Evolutionary conservation across 768 basidiomycete species (phyloP).

Genomic region (Tulasnella sp.): DNA sequence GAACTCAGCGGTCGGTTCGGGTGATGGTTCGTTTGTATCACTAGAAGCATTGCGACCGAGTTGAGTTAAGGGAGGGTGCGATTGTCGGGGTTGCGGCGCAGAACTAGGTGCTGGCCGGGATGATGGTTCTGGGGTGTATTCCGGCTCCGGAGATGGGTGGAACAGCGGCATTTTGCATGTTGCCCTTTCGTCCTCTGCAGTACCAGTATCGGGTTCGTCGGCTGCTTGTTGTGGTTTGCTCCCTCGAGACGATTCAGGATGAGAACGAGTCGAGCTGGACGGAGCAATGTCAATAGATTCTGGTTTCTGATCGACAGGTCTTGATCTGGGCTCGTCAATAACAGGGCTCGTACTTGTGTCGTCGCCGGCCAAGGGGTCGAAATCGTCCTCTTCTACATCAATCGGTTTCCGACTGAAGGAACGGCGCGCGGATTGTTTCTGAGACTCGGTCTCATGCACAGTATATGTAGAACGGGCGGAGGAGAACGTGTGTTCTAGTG

Average conservation of each 20-base stretch:
- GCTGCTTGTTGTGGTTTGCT: neutral
- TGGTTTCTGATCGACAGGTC: neutral
- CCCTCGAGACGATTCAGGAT: neutral
- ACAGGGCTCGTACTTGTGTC: neutral
- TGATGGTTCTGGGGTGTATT: neutral
- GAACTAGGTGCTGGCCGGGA: neutral
- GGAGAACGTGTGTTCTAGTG: slow-evolving; percentile 65
- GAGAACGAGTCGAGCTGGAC: neutral
- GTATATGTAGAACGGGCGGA: slow-evolving; percentile 71
- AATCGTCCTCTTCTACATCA: neutral
- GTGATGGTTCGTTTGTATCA: neutral
- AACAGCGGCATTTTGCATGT: neutral
- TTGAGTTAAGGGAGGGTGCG: neutral
- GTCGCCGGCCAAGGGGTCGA: neutral
- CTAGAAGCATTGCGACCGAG: neutral
- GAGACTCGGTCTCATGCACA: slow-evolving; percentile 38
- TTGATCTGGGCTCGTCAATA: neutral
- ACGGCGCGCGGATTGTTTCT: neutral
- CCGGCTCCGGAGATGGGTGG: neutral
- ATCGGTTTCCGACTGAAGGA: neutral
- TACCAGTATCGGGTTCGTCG: neutral
- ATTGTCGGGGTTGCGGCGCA: neutral
- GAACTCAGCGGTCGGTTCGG: slow-evolving; percentile 14
- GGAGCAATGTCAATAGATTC: neutral
- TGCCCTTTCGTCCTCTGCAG: neutral